Conservation (phyloP, 495 filamentous ascomycete species). For the Copromyces sp. region DNA sequence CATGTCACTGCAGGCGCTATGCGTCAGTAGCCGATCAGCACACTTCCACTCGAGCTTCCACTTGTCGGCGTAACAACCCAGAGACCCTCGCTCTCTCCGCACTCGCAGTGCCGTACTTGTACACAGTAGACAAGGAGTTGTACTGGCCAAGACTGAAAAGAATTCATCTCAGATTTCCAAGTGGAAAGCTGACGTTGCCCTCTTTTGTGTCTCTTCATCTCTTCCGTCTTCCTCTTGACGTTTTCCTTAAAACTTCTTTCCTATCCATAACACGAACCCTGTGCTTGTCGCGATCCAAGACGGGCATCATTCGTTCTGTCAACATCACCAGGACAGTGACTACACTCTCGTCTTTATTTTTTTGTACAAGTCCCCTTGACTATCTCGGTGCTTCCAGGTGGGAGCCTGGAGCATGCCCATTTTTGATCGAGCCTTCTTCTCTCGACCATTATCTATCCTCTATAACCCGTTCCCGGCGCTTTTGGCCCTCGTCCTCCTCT, state of each 20-base stretch:
- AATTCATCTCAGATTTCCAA: background rate
- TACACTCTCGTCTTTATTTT: background rate
- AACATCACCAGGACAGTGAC: background rate
- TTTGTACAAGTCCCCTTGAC: background rate
- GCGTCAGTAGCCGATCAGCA: background rate
- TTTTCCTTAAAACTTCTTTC: background rate
- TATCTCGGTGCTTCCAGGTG: slow-evolving; percentile 8
- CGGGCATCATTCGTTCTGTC: background rate
- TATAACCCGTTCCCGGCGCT: slow-evolving; percentile 16
- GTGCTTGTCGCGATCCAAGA: background rate
- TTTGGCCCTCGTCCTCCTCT: slow-evolving; percentile 13
- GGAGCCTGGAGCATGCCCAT: slow-evolving; percentile 20
- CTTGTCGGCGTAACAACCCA: background rate
- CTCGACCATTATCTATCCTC: slow-evolving; percentile 16
- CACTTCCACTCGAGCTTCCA: background rate
- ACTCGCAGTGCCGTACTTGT: background rate
- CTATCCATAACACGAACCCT: background rate
- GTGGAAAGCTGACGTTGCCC: background rate
- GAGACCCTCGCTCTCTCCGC: background rate
- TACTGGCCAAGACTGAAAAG: background rate
- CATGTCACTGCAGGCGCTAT: background rate
- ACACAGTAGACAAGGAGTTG: background rate
- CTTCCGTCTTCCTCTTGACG: background rate
- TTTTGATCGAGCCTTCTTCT: slow-evolving; percentile 5
- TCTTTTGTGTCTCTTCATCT: background rate